A percentile compares a stretch with the other conserved stretches of the same genome.
Conservation (phyloP, 306 rosid species). For the Gillenia trifoliata region DNA sequence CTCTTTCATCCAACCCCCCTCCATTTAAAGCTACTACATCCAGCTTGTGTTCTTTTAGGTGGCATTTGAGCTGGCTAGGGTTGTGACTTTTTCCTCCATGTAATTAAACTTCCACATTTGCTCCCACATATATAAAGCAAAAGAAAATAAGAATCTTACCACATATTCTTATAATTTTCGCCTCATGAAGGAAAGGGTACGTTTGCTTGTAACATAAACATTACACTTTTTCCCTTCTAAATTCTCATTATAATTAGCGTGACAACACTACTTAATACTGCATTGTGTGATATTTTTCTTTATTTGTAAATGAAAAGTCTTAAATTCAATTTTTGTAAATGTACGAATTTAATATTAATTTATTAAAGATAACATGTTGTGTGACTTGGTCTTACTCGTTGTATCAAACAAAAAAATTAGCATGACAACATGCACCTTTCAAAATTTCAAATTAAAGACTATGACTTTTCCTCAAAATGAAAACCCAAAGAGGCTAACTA, state of each 20-base stretch:
- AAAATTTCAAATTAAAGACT: not conserved
- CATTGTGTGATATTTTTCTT: no score
- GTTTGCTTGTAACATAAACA: not conserved
- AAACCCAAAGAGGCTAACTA: not conserved
- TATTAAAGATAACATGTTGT: no score
- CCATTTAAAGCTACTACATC: not conserved
- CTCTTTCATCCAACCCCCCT: conserved; percentile 11
- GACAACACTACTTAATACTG: not conserved
- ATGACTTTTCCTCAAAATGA: not conserved
- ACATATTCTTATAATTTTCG: no score
- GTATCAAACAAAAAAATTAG: not conserved
- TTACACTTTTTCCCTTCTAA: not conserved
- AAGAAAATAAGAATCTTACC: not conserved
- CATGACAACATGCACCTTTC: not conserved
- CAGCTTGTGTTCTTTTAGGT: not conserved
- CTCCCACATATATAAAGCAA: not conserved
- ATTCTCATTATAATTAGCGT: not conserved
- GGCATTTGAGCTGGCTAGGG: conserved; percentile 17
- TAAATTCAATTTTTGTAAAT: no score
- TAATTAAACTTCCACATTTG: not conserved
- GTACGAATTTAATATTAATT: no score
- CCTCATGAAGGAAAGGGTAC: no score
- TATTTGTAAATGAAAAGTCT: no score
- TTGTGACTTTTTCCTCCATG: not conserved
- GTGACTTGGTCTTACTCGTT: no score